Evolutionary conservation across 2,329 filamentous ascomycete genomes (phyloP).

Genomic region (Zymoseptoria crescenta): DNA sequence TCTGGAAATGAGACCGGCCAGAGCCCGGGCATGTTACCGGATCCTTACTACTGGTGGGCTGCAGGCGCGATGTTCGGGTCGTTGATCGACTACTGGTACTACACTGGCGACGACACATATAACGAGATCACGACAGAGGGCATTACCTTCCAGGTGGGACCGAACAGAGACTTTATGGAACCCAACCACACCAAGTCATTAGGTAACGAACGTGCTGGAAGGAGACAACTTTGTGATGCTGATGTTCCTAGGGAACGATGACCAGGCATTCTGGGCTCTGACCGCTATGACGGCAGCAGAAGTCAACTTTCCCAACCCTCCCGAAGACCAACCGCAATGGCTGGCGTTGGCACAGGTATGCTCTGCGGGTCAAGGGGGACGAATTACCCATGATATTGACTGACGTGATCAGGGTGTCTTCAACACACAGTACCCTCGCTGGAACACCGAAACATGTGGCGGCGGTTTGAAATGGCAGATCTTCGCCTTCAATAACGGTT

Average conservation of each 20-base stretch:
- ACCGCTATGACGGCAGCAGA: slow-evolving; percentile 49
- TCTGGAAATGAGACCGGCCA: slow-evolving; percentile 44
- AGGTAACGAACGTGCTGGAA: slow-evolving; percentile 40
- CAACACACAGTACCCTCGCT: slow-evolving; percentile 33
- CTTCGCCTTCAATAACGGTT: slow-evolving; percentile 43
- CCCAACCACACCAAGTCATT: slow-evolving; percentile 31
- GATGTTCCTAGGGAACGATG: slow-evolving; percentile 15
- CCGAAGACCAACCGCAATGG: slow-evolving; percentile 35
- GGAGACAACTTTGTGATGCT: no score
- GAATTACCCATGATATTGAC: background rate
- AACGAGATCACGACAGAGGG: slow-evolving; percentile 52
- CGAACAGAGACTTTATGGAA: slow-evolving; percentile 53
- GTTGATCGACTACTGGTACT: slow-evolving; percentile 62
- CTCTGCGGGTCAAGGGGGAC: background rate
- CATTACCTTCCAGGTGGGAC: slow-evolving; percentile 53
- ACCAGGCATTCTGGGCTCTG: slow-evolving; percentile 50
- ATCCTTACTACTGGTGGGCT: slow-evolving; percentile 71
- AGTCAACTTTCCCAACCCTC: slow-evolving; percentile 40
- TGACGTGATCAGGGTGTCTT: slow-evolving; percentile 26
- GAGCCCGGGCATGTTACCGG: slow-evolving; percentile 49
- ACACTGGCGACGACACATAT: slow-evolving; percentile 58
- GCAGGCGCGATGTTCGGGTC: slow-evolving; percentile 55
- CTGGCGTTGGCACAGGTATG: slow-evolving; percentile 35
- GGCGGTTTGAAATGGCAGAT: slow-evolving; percentile 31
- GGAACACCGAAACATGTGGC: slow-evolving; percentile 31